These are phyloP conservation scores for Cytospora chrysosperma DNA, from an alignment of 2,329 filamentous ascomycete genomes.

Conservation along the genomic window DNA sequence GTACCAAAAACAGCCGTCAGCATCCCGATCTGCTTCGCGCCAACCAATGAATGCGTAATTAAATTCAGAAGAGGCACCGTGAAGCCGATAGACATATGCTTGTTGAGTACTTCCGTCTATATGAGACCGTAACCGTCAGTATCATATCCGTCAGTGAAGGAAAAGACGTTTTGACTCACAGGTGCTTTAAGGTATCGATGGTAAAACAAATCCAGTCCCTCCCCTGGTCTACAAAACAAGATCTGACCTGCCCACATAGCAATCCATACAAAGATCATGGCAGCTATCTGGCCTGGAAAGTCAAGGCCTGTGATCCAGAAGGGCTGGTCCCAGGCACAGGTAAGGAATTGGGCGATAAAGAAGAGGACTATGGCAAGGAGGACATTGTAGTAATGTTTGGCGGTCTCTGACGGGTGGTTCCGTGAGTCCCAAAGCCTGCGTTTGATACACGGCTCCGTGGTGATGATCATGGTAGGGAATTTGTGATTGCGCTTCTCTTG, in stretches of 20 bases:
- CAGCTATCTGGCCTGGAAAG: conserved; percentile 49
- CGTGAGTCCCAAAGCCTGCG: not conserved
- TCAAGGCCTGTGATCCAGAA: conserved; percentile 36
- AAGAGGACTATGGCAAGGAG: conserved; percentile 39
- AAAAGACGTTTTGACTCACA: conserved; percentile 24
- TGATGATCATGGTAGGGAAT: conserved; percentile 10
- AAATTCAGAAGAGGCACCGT: conserved; percentile 50
- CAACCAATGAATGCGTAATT: conserved; percentile 35
- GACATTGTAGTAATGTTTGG: conserved; percentile 10
- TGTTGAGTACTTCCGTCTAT: conserved; percentile 51
- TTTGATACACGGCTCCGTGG: not conserved
- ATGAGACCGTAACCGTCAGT: conserved; percentile 3
- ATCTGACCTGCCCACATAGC: conserved; percentile 34
- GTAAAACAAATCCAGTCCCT: conserved; percentile 32
- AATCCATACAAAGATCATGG: conserved; percentile 44
- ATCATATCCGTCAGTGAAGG: not conserved
- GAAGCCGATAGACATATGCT: conserved; percentile 52
- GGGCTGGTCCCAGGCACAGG: conserved; percentile 42
- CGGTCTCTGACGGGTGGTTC: not conserved
- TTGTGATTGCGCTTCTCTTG: not conserved
- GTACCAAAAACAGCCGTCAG: conserved; percentile 47
- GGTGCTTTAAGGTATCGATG: conserved; percentile 26
- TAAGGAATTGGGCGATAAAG: conserved; percentile 44
- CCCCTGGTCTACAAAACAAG: conserved; percentile 15
- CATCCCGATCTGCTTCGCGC: conserved; percentile 38